Conservation (phyloP, 805 yeast species). For the Brettanomyces custersianus region DNA sequence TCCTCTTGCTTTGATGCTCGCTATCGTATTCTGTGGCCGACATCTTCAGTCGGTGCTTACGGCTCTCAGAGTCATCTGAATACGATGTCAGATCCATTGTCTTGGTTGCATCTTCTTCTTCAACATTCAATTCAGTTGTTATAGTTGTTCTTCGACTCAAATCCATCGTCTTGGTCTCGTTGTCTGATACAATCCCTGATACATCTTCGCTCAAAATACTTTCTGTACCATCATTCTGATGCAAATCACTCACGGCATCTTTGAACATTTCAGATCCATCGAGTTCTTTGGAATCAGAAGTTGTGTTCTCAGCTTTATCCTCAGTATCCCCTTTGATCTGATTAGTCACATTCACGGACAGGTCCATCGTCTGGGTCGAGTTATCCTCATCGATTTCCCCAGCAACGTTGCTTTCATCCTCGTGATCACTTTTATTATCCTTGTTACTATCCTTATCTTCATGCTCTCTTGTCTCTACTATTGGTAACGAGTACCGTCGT, state of each 20-base stretch:
- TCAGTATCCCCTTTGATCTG: constrained; percentile 13
- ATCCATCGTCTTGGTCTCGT: constrained; percentile 2
- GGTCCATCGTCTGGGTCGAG: constrained; percentile 21
- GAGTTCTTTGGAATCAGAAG: background rate
- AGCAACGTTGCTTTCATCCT: constrained; percentile 9
- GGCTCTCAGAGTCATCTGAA: background rate
- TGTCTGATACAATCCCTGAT: background rate
- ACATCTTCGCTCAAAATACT: background rate
- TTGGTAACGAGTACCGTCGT: constrained; percentile 4
- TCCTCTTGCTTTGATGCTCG: background rate
- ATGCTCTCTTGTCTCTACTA: background rate
- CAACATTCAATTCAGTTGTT: background rate
- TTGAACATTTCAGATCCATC: constrained; percentile 6
- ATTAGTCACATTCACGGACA: constrained; percentile 16
- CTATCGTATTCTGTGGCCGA: constrained; percentile 1
- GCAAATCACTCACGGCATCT: constrained; percentile 5
- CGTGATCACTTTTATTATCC: background rate
- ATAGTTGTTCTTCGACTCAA: constrained; percentile 1
- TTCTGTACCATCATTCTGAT: constrained; percentile 3
- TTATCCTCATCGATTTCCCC: constrained; percentile 16
- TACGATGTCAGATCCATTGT: constrained; percentile 4
- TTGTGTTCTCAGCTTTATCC: constrained; percentile 5
- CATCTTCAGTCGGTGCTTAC: background rate
- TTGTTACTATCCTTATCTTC: constrained; percentile 1
- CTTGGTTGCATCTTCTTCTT: constrained; percentile 6